phyloP scores from a whole-genome alignment of 768 basidiomycete genomes.

The Mycena vulgaris region DNA sequence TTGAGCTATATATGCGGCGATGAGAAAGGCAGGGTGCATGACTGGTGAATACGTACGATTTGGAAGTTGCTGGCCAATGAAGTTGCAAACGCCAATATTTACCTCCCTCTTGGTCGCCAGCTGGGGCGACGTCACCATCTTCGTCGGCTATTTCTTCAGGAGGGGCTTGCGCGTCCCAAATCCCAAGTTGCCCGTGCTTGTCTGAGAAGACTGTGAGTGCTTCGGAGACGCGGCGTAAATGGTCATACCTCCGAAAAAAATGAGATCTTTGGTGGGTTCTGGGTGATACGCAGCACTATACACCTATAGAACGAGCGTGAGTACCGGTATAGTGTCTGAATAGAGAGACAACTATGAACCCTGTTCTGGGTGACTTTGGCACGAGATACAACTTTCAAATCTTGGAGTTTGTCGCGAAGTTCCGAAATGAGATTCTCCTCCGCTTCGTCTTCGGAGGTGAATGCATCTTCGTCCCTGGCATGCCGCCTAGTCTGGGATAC shows the following conservation, averaged over 20 bases:
- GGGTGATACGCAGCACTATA: conserved; percentile 90
- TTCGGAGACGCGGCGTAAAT: not conserved
- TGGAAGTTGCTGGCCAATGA: conserved; percentile 88
- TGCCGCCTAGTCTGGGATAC: conserved; percentile 57
- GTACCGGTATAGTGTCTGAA: too few species aligned
- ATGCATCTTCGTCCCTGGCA: conserved; percentile 65
- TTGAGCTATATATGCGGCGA: conserved; percentile 59
- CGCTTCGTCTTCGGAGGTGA: conserved; percentile 63
- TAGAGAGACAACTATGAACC: too few species aligned
- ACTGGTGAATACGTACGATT: conserved; percentile 56
- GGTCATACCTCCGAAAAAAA: conserved; percentile 85
- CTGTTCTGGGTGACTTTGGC: conserved; percentile 87
- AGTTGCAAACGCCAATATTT: conserved; percentile 85
- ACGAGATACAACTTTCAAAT: conserved; percentile 77
- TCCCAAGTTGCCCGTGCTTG: conserved; percentile 86
- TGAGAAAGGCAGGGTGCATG: not conserved
- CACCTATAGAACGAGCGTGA: too few species aligned
- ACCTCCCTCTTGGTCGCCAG: conserved; percentile 71
- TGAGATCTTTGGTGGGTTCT: conserved; percentile 76
- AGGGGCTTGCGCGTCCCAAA: conserved; percentile 88
- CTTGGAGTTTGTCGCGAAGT: conserved; percentile 67
- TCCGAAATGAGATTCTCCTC: conserved; percentile 66
- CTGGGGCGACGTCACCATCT: conserved; percentile 63
- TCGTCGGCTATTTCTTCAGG: conserved; percentile 77
- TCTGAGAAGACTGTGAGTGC: conserved; percentile 59